Base-by-base conservation (phyloP, 805 yeast genomes). In the Kodamaea laetipori region DNA sequence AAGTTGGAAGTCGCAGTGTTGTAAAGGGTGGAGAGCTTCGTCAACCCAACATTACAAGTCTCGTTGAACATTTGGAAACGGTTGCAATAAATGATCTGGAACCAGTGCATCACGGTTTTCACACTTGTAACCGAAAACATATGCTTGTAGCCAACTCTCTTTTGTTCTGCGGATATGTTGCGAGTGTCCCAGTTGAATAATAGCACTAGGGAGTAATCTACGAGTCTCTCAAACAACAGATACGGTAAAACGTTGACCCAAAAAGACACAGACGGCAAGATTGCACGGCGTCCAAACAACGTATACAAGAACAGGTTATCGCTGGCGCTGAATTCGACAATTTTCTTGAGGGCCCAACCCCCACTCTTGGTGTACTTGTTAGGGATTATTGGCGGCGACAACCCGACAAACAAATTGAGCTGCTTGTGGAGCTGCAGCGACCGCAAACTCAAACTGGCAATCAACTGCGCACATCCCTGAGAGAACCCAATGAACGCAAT, bases 51-150 rank as follows among this genome's bases (percentile, higher is more conserved):
- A 7, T 44, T 43, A 26, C 59, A 50, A 2, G 66, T 61, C 48
- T 63, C 66, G 44, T 61, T 57, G 44, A 53, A 63, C 67, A 63
- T 63, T 45, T 63, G 67, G 48, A 63, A 63, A 32, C 65, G 45
- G 45, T 53, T 56, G 16, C 60, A 48, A 21, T 52, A 44, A 16
- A 63, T 63, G 27, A 63, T 63, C 42, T 63, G 67, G 44, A 63
- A 63, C 67, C 67, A 63, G 45, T 63, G 67, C 19, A 53, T 47
- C 27, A 63, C 47, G 0, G 61, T 53, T 41, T 61, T 63, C 18
- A 61, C 66, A 4, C 63, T 57, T 2, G 61, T 51, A 31, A 58
- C 57, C 19, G 63, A 57, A 40, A 57, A 63, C 63, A 63, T 57
- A 34, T 61, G 66, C 7, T 60, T 61, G 39, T 63, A 63, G 4